Percentiles rank a stretch among this genome's conserved stretches.
Evolutionary conservation across 305 asterid genomes (phyloP).

Genomic region (Fraxinus floribunda): DNA sequence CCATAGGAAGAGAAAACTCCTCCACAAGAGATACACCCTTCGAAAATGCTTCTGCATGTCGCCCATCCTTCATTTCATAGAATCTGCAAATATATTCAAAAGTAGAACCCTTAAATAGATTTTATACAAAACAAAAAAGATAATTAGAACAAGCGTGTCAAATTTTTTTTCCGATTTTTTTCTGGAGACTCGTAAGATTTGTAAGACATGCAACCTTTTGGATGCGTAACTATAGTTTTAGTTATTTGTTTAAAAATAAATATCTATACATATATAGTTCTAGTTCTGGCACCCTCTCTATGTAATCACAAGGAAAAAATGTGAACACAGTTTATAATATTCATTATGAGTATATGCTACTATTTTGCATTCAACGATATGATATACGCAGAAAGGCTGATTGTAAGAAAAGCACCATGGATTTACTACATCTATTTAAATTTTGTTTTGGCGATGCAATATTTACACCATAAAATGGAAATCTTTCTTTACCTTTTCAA

Average conservation of each 20-base stretch:
- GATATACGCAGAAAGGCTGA: background rate
- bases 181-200: background rate
- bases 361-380: background rate
- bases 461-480: background rate
- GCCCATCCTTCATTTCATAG: constrained; percentile 82
- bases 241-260: background rate
- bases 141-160: background rate
- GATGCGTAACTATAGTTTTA: background rate
- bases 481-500: background rate
- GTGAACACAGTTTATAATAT: background rate
- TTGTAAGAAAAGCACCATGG: background rate
- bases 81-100: constrained; percentile 46
- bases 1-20: constrained; percentile 81
- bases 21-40: constrained; percentile 59
- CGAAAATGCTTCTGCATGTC: constrained; percentile 89
- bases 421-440: background rate
- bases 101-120: background rate
- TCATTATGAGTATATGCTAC: background rate
- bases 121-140: background rate
- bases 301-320: background rate
- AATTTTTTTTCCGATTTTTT: background rate
- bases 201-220: background rate
- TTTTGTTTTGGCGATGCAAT: background rate
- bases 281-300: background rate
- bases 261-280: too few relatives aligned